These are phyloP conservation scores for Oryza glaberrima DNA, from an alignment of 176 grass and related monocot genomes.

Conservation along the genomic window DNA sequence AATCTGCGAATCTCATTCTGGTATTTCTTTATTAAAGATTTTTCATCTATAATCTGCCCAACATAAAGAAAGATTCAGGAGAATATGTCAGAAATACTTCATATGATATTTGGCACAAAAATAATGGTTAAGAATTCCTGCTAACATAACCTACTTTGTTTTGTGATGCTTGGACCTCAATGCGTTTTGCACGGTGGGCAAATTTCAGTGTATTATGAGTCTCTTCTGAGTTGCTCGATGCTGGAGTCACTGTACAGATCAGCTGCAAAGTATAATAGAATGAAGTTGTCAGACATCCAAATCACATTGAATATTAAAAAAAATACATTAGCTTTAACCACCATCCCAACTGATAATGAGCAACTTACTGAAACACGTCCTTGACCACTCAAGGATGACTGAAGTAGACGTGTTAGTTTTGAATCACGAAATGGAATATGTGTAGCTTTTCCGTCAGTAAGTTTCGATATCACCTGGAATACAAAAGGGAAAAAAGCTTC, in stretches of 20 bases:
- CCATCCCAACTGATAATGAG: slow-evolving; percentile 3
- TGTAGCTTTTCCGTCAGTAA: slow-evolving; percentile 92
- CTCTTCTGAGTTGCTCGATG: slow-evolving; percentile 98
- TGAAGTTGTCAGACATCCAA: slow-evolving; percentile 29
- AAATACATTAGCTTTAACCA: slow-evolving; percentile 1
- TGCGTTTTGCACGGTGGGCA: slow-evolving; percentile 90
- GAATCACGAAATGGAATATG: slow-evolving; percentile 98
- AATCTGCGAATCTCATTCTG: slow-evolving; percentile 95
- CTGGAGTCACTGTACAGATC: slow-evolving; percentile 96
- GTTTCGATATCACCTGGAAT: slow-evolving; percentile 95
- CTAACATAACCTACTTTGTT: slow-evolving; percentile 74
- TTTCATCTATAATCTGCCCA: slow-evolving; percentile 96
- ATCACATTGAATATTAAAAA: slow-evolving; percentile 2
- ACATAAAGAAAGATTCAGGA: slow-evolving; percentile 37
- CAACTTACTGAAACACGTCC: slow-evolving; percentile 94
- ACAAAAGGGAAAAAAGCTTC: neutral
- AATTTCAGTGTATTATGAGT: slow-evolving; percentile 99
- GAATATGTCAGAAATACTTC: slow-evolving; percentile 37
- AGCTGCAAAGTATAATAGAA: slow-evolving; percentile 57
- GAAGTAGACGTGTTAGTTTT: slow-evolving; percentile 97
- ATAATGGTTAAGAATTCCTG: slow-evolving; percentile 37
- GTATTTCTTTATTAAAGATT: slow-evolving; percentile 99
- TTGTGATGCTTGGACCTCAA: slow-evolving; percentile 98
- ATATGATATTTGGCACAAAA: slow-evolving; percentile 14
- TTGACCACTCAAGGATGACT: slow-evolving; percentile 99